These are phyloP conservation scores for Physcomitrium patens DNA, from an alignment of 225 moss, liverwort and hornwort species.

Conservation along the genomic window DNA sequence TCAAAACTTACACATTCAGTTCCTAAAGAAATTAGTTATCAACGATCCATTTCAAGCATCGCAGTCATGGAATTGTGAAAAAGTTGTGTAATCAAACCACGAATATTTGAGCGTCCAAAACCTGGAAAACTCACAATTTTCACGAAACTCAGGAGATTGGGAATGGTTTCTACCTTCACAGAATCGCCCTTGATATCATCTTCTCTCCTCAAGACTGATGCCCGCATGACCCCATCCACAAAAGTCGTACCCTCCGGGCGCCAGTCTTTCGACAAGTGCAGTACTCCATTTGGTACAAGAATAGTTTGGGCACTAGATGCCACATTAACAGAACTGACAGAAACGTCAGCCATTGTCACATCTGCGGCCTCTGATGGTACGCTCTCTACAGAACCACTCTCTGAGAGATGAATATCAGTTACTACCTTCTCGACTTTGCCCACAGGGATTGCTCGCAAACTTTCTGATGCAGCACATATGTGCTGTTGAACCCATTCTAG, in stretches of 20 bases:
- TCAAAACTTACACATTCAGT: not conserved
- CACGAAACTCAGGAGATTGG: not conserved
- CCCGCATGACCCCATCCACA: constrained; percentile 71
- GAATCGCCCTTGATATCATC: constrained; percentile 63
- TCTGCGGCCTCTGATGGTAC: constrained; percentile 53
- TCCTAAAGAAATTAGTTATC: no score
- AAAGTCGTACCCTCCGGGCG: constrained; percentile 69
- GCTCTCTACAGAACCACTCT: constrained; percentile 32
- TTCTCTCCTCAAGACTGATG: constrained; percentile 67
- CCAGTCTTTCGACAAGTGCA: constrained; percentile 63
- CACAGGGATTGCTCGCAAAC: constrained; percentile 30
- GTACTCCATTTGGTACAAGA: constrained; percentile 55
- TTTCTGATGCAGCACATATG: constrained; percentile 67
- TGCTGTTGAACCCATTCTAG: constrained; percentile 77
- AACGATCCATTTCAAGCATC: not conserved
- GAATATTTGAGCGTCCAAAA: not conserved
- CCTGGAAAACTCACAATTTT: not conserved
- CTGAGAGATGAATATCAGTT: constrained; percentile 2
- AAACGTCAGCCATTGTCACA: constrained; percentile 73
- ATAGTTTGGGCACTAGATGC: constrained; percentile 49
- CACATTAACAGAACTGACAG: constrained; percentile 34
- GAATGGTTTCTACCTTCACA: constrained; percentile 52
- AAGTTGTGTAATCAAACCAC: not conserved
- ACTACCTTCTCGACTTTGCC: constrained; percentile 41
- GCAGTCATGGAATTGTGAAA: not conserved